Evolutionary conservation across 2,329 filamentous ascomycete genomes (phyloP), one percentile per base, ranked within the genome.

Genomic region (Colletotrichum eleusines): DNA sequence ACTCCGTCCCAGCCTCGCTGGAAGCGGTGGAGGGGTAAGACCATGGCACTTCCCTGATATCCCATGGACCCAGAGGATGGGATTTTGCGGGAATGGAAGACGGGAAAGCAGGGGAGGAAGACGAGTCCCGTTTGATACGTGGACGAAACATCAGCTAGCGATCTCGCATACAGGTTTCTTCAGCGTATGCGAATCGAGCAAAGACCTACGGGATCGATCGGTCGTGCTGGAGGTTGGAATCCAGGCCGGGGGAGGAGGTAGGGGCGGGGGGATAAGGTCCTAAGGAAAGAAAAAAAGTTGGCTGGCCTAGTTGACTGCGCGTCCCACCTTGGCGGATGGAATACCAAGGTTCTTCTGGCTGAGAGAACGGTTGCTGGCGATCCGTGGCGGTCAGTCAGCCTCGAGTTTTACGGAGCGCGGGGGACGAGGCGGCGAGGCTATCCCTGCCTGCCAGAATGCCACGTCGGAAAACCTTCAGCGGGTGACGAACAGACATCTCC

Each of bases 351-450:
- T 12, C 33, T 18, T 54, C 51, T 16, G n/a, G n/a, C 18, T 50
- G 14, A 12, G 26, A 18, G 18, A 28, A 63, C 46, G 44, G 59
- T 58, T 50, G 66, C 53, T 63, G 72, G 67, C 63, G 71, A 73
- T 73, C 71, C 55, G 46, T 71, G 57, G 72, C 72, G 71, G 72
- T 73, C 72, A 73, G 72, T 71, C 72, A 73, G 72, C 72, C 72
- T 73, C 71, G 64, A 38, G 63, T 48, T 60, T 62, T 51, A 64
- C 59, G 35, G 42, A 40, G 16, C 51, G 50, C 50, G 33, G 46
- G 57, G 57, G 51, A 35, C 51, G 28, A 54, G 51, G 31, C 51
- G 31, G 51, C 71, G 67, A 73, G 72, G 72, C 72, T 71, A 73
- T 73, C 72, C 72, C 67, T 73, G 72, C 61, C 72, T 69, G 67